Evolutionary conservation across 495 filamentous ascomycete species (phyloP), one percentile per base, ranked within the genome.

Genomic region (Neurospora sp.): DNA sequence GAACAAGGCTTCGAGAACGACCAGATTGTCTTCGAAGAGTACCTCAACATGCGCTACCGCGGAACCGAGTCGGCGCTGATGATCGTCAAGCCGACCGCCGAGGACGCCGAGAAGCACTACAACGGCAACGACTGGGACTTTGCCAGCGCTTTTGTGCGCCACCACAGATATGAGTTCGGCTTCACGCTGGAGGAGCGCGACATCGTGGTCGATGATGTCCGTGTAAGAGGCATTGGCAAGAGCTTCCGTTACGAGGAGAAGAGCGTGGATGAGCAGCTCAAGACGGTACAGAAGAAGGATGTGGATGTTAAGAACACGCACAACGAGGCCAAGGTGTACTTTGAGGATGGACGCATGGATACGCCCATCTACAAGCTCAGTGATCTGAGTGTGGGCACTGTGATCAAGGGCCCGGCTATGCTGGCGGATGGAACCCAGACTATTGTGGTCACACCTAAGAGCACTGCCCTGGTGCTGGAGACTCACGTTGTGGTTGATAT

Each of bases 351-450:
- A 2, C 87, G 95, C 8, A 84, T 89, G 74, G 89, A 96, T 46
- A 97, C 96, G 0, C 90, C 93, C 0, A 90, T 99, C 69, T 98
- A 94, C 82, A 91, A 92, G 77, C 86, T 99, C 0, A 89, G 92
- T 73, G 89, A 95, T 73, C 83, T 98, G 4, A 84, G 84, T 12
- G 88, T 94, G 39, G 92, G 93, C n/a, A 89, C 92, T 72, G 89
- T 90, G 35, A 87, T 98, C 27, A 84, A 87, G 46, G 96, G 96
- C 0, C 96, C 96, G 10, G 96, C 96, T 0, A 91, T 98, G 74
- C 86, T 98, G 72, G 96, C 96, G 11, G 96, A 99, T 79, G 90
- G 94, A 39, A 99, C 96, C 2, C 96, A 99, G 80, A 99, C 96
- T 0, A 94, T 99, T 72, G 93, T 99, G 3, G 89, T 99, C 18